phyloP scores from a whole-genome alignment of 805 yeast genomes.

The Candida corydali region DNA sequence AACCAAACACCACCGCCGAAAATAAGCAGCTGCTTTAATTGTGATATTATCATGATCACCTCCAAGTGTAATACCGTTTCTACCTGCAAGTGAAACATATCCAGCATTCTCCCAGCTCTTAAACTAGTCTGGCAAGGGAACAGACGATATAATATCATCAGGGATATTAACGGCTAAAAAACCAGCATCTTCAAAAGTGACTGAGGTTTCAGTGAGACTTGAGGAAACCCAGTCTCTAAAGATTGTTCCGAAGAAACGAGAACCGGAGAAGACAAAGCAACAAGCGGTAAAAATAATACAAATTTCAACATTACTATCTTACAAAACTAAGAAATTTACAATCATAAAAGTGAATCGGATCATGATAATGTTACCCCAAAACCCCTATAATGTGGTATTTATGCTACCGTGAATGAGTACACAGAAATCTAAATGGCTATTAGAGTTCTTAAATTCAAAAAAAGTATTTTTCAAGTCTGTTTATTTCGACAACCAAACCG shows the following conservation, averaged over 20 bases:
- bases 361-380: no score
- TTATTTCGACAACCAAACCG: no score
- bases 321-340: no score
- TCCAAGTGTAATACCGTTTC: not conserved
- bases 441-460: no score
- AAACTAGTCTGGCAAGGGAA: not conserved
- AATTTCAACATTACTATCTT: not conserved
- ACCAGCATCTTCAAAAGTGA: not conserved
- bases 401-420: no score
- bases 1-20: not conserved
- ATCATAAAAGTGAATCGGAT: no score
- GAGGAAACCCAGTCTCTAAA: not conserved
- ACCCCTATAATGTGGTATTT: no score
- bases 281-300: not conserved
- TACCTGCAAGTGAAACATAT: not conserved
- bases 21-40: not conserved
- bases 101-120: not conserved
- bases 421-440: no score
- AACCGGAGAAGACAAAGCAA: not conserved
- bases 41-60: not conserved
- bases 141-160: not conserved
- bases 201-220: not conserved
- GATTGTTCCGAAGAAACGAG: no score
- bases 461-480: no score
- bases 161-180: not conserved